A percentile compares a stretch with the other conserved stretches of the same genome.
Evolutionary conservation across 768 basidiomycete genomes (phyloP).

Genomic region (Dendrothele bispora): DNA sequence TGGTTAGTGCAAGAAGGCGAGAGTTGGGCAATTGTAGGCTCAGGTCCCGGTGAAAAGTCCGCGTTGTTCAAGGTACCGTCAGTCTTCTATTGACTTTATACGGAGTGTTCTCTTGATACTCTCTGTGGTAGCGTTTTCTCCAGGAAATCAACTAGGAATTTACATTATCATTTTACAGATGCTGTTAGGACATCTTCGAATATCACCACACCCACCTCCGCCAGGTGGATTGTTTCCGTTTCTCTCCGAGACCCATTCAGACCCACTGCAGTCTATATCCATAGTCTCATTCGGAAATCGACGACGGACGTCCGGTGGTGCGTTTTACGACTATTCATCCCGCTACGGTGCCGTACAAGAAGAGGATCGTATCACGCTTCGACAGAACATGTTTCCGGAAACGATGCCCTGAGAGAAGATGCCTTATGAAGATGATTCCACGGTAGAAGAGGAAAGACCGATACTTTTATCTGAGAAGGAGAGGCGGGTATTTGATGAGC

Average conservation of each 20-base stretch:
- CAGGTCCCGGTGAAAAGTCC: slow-evolving; percentile 58
- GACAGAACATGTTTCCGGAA: slow-evolving; percentile 67
- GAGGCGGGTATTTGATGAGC: slow-evolving; percentile 43
- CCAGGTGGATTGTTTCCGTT: slow-evolving; percentile 81
- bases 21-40: slow-evolving; percentile 76
- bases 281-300: slow-evolving; percentile 72
- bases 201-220: slow-evolving; percentile 59
- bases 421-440: slow-evolving; percentile 20
- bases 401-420: slow-evolving; percentile 30
- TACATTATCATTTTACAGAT: slow-evolving; percentile 39
- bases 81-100: slow-evolving; percentile 10
- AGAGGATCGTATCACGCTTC: slow-evolving; percentile 76
- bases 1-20: slow-evolving; percentile 65
- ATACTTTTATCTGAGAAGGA: slow-evolving; percentile 17
- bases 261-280: slow-evolving; percentile 51
- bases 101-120: neutral
- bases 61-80: slow-evolving; percentile 70
- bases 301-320: slow-evolving; percentile 56
- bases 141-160: neutral
- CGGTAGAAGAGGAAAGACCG: slow-evolving; percentile 12
- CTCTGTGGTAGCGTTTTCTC: neutral
- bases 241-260: slow-evolving; percentile 36
- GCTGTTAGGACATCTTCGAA: slow-evolving; percentile 68
- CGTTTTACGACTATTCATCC: slow-evolving; percentile 91
- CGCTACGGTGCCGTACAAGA: slow-evolving; percentile 89